phyloP scores from a whole-genome alignment of 2,329 filamentous ascomycete genomes.

The Hymenoscyphus fraxineus region DNA sequence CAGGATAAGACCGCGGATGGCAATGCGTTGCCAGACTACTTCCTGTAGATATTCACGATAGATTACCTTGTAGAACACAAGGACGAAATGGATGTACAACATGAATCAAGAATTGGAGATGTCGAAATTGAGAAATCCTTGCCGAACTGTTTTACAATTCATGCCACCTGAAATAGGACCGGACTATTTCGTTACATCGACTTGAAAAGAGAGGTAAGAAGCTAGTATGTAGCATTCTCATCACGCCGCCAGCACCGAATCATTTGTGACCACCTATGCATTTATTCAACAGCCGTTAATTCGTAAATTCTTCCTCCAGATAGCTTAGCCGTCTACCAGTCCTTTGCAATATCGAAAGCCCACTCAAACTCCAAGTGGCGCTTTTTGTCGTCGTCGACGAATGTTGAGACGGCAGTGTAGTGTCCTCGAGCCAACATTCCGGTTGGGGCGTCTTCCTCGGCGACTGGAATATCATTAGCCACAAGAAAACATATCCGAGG shows the following conservation, averaged over 20 bases:
- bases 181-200: neutral
- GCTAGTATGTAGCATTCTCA: conserved; percentile 4
- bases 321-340: conserved; percentile 60
- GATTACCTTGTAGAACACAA: neutral
- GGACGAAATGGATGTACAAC: neutral
- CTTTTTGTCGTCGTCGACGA: conserved; percentile 92
- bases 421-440: conserved; percentile 87
- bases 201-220: conserved; percentile 4
- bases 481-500: conserved; percentile 6
- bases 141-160: neutral
- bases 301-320: conserved; percentile 11
- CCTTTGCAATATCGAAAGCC: conserved; percentile 95
- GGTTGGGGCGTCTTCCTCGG: conserved; percentile 84
- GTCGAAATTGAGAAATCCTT: neutral
- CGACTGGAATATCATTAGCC: conserved; percentile 53
- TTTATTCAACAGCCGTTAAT: conserved; percentile 10
- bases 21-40: conserved; percentile 65
- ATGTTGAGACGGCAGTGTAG: conserved; percentile 85
- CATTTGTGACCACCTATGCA: conserved; percentile 7
- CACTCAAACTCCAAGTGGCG: conserved; percentile 90
- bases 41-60: conserved; percentile 48
- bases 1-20: conserved; percentile 67
- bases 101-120: neutral
- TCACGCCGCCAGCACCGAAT: neutral
- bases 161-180: neutral